A percentile compares a stretch with the other conserved stretches of the same genome.
phyloP scores from a whole-genome alignment of 2,329 filamentous ascomycete species.

The Trichoderma sp. region DNA sequence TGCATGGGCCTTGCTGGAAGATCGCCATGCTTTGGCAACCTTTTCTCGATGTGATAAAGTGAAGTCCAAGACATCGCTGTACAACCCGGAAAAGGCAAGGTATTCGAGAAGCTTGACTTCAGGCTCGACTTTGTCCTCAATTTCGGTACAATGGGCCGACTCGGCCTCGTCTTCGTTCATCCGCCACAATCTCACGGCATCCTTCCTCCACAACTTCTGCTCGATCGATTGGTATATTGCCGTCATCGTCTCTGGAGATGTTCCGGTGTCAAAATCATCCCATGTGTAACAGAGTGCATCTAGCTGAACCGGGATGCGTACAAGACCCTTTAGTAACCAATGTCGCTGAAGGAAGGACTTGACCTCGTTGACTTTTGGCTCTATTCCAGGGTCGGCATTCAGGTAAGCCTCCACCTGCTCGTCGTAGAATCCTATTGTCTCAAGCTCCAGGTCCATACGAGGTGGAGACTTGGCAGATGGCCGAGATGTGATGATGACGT shows the following conservation, averaged over 20 bases:
- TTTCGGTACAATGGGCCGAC: no score
- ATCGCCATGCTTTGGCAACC: no score
- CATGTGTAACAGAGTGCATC: constrained; percentile 49
- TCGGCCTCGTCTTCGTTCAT: not conserved
- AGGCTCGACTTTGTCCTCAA: no score
- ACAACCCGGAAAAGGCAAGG: not conserved
- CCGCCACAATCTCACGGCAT: no score
- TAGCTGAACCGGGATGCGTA: constrained; percentile 49
- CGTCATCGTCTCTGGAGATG: constrained; percentile 5
- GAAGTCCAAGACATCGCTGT: no score
- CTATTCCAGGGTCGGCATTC: not conserved
- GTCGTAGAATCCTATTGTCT: constrained; percentile 45
- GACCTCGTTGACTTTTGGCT: constrained; percentile 33
- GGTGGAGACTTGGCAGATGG: constrained; percentile 34
- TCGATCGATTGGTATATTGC: not conserved
- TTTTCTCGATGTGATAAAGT: no score
- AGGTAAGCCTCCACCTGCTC: constrained; percentile 42
- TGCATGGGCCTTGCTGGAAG: no score
- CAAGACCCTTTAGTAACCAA: constrained; percentile 41
- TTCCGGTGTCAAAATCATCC: constrained; percentile 33
- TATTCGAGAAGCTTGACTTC: not conserved
- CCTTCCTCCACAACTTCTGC: no score
- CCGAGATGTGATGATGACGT: constrained; percentile 47
- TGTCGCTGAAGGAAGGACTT: constrained; percentile 40
- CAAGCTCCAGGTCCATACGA: constrained; percentile 41